These are phyloP conservation scores for Fusarium sp. DNA, from an alignment of 2,329 filamentous ascomycete genomes.

Conservation along the genomic window DNA sequence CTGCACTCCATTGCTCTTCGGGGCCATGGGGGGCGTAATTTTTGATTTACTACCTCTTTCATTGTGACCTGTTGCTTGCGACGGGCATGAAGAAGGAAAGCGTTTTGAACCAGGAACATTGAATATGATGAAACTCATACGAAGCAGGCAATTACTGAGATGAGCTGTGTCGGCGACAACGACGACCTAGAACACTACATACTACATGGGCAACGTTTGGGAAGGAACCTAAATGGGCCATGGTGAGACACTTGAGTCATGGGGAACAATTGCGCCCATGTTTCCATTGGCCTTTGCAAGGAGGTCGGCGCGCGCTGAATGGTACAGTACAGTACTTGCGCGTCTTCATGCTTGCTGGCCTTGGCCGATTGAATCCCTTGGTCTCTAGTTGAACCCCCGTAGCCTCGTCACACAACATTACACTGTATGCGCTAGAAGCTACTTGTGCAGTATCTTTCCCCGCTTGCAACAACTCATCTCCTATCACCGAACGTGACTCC, in stretches of 20 bases:
- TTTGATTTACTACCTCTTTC: constrained; percentile 63
- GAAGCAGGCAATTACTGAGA: not conserved
- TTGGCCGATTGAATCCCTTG: constrained; percentile 15
- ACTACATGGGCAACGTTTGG: not conserved
- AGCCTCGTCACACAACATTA: constrained; percentile 1
- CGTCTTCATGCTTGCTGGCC: constrained; percentile 32
- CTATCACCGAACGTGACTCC: constrained; percentile 5
- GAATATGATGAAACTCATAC: not conserved
- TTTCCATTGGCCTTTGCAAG: constrained; percentile 28
- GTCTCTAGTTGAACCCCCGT: not conserved
- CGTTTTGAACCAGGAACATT: not conserved
- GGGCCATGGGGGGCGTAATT: constrained; percentile 66
- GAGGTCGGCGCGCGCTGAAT: constrained; percentile 21
- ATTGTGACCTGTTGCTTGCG: constrained; percentile 56
- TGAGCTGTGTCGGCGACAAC: not conserved
- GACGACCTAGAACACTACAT: no score
- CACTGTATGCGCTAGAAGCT: constrained; percentile 37
- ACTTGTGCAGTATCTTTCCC: constrained; percentile 25
- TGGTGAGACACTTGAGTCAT: constrained; percentile 33
- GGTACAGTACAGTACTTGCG: constrained; percentile 15
- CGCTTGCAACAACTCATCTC: constrained; percentile 24
- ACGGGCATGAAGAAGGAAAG: constrained; percentile 58
- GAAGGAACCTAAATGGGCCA: not conserved
- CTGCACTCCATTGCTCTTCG: constrained; percentile 65
- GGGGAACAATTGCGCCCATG: constrained; percentile 18